A percentile compares a stretch with the other conserved stretches of the same genome.
Evolutionary conservation across 768 basidiomycete genomes (phyloP).

Genomic region (Suillus subluteus): DNA sequence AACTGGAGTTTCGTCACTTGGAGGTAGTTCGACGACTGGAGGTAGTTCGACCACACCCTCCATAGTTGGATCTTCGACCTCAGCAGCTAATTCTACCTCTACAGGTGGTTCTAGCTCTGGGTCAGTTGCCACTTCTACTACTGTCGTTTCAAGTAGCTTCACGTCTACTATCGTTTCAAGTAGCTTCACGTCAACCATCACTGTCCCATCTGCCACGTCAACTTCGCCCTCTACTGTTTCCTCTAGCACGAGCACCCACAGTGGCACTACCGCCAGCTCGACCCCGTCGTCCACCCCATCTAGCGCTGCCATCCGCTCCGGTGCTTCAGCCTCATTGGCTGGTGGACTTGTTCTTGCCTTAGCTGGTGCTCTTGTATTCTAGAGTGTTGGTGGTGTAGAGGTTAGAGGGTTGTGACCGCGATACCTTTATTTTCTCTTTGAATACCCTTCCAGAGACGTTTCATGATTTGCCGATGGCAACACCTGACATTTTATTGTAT

Average conservation of each 20-base stretch:
- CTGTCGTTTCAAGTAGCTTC: constrained; percentile 5
- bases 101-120: constrained; percentile 6
- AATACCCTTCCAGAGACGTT: constrained; percentile 12
- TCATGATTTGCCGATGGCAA: constrained; percentile 5
- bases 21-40: neutral
- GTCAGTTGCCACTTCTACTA: neutral
- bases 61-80: constrained; percentile 4
- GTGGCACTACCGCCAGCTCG: neutral
- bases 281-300: constrained; percentile 21
- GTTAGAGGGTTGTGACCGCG: constrained; percentile 8
- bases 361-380: constrained; percentile 26
- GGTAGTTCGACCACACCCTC: neutral
- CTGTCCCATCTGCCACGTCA: constrained; percentile 29
- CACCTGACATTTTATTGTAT: constrained; percentile 25
- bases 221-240: constrained; percentile 19
- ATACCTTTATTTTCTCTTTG: constrained; percentile 8
- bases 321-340: constrained; percentile 24
- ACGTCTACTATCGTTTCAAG: constrained; percentile 6
- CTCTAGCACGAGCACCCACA: constrained; percentile 12
- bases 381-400: constrained; percentile 5
- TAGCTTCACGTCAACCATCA: constrained; percentile 14
- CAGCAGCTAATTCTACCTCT: constrained; percentile 20
- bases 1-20: neutral
- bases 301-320: constrained; percentile 27
- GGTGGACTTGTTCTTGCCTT: constrained; percentile 26